Evolutionary conservation across 169 alveolate species (phyloP), one percentile per base, ranked within the genome.

Genomic region (Eimeria praecox): DNA sequence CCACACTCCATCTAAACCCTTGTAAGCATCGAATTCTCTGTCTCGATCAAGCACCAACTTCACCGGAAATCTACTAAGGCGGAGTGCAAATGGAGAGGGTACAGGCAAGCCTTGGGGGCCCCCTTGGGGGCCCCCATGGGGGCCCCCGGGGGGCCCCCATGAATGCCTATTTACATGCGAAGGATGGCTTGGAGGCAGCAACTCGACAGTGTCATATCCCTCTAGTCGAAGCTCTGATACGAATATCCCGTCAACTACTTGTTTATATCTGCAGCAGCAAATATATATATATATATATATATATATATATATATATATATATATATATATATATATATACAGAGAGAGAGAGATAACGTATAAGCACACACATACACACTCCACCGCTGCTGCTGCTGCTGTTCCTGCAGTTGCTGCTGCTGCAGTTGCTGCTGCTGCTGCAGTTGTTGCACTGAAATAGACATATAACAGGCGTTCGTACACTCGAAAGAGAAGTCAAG

Each of bases 1-100:
- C 89, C 87, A 90, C 10, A 90, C 95, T 52, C 95, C 95, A 35
- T 90, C 71, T 9, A 90, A 35, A 3, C 95, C 95, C 38, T 78
- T 33, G 77, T 71, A 90, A 10, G 88, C 88, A 49, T 90, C 95
- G 75, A 64, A 90, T 20, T 40, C 95, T 16, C 88, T 64, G 75
- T 24, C 78, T n/a, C 95, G 27, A 24, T 69, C 95, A 2, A 49
- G 49, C 59, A 90, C 95, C 69, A 69, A 44, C 38, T 90, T 90
- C 71, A 90, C 77, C 0, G 95, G 95, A 75, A 75, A 75, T 42
- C 40, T 75, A 42, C 85, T 75, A 24, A 75, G 85, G 52, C 85
- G 85, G 27, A 75, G 52, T 18, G 85, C 30, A 33, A 40, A 75
- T 27, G 22, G 33, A 75, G 85, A 75, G 44, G 52, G 85, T 6